Evolutionary conservation across 257 asterid species (phyloP).

Genomic region (Capsicum baccatum): DNA sequence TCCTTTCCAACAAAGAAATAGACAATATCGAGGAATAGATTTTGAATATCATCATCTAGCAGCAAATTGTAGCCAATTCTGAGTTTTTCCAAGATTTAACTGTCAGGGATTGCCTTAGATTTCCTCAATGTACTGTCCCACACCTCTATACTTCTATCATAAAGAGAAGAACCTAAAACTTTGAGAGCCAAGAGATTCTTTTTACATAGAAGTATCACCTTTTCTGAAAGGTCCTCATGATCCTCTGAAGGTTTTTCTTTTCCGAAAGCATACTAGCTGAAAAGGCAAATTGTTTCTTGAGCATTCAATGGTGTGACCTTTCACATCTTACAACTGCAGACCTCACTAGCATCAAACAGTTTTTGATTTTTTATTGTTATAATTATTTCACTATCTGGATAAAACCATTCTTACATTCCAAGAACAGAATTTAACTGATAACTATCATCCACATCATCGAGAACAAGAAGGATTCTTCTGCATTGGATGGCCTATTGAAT

Average conservation of each 20-base stretch:
- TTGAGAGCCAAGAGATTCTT: conserved; percentile 36
- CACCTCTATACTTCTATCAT: conserved; percentile 20
- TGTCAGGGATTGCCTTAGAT: conserved; percentile 26
- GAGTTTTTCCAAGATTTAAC: conserved; percentile 29
- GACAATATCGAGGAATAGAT: conserved; percentile 29
- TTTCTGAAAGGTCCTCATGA: background rate
- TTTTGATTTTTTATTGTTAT: conserved; percentile 33
- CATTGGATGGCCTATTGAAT: background rate
- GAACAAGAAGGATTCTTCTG: conserved; percentile 32
- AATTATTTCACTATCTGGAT: conserved; percentile 34
- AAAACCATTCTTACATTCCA: conserved; percentile 33
- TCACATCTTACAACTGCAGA: conserved; percentile 11
- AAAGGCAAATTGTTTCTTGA: conserved; percentile 23
- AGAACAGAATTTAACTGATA: conserved; percentile 26
- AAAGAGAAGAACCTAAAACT: conserved; percentile 33
- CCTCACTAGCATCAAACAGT: background rate
- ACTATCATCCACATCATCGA: conserved; percentile 35
- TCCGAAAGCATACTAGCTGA: conserved; percentile 28
- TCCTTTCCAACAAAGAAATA: conserved; percentile 32
- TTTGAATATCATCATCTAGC: conserved; percentile 25
- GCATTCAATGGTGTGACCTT: conserved; percentile 23
- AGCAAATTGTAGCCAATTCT: conserved; percentile 30
- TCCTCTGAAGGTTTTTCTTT: conserved; percentile 13
- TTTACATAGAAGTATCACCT: conserved; percentile 23
- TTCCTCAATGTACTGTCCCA: conserved; percentile 33